Evolutionary conservation across 768 basidiomycete genomes (phyloP).

Genomic region (Tylopilus sp.): DNA sequence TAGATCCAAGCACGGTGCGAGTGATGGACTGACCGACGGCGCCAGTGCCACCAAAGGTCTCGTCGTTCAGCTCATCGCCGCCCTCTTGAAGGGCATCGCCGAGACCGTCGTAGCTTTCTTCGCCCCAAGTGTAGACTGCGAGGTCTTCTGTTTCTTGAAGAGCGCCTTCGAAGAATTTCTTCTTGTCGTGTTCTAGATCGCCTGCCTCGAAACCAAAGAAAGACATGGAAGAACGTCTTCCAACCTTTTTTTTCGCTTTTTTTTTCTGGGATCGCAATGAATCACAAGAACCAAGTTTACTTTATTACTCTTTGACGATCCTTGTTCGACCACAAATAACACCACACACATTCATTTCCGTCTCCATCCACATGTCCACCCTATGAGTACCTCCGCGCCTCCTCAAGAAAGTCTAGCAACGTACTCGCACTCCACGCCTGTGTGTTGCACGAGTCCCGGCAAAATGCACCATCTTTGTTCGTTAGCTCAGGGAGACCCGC

Average conservation of each 20-base stretch:
- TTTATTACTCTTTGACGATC: slow-evolving; percentile 6
- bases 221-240: slow-evolving; percentile 48
- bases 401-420: slow-evolving; percentile 82
- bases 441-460: slow-evolving; percentile 85
- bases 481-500: slow-evolving; percentile 92
- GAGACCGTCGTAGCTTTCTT: slow-evolving; percentile 85
- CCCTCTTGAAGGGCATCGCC: slow-evolving; percentile 86
- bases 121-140: slow-evolving; percentile 91
- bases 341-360: slow-evolving; percentile 19
- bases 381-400: slow-evolving; percentile 39
- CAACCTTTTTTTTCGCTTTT: slow-evolving; percentile 9
- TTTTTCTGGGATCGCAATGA: slow-evolving; percentile 10
- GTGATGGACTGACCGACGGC: slow-evolving; percentile 60
- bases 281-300: too few species aligned
- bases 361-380: not conserved
- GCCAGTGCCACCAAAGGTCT: slow-evolving; percentile 82
- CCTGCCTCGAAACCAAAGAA: slow-evolving; percentile 76
- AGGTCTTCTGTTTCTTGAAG: slow-evolving; percentile 71
- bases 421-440: slow-evolving; percentile 98
- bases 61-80: slow-evolving; percentile 92
- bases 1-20: slow-evolving; percentile 11
- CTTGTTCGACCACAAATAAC: slow-evolving; percentile 23
- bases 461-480: slow-evolving; percentile 79
- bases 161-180: slow-evolving; percentile 47
- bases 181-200: slow-evolving; percentile 63